phyloP scores from a whole-genome alignment of 768 basidiomycete species.

The Lentinula raphanica region DNA sequence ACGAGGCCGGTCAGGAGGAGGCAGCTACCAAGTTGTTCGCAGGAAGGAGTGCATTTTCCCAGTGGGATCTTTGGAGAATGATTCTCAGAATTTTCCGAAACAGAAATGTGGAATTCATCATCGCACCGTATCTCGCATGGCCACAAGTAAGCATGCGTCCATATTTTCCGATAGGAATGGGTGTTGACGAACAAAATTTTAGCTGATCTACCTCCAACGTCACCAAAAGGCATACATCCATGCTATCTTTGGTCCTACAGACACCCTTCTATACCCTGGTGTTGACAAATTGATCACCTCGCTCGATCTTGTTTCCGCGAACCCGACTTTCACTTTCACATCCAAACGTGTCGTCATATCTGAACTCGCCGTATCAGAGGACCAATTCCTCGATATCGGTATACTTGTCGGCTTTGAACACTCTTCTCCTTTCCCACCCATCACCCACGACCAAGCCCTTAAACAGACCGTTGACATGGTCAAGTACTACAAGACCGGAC shows the following conservation, averaged over 20 bases:
- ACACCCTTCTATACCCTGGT: slow-evolving; percentile 81
- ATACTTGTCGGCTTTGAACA: slow-evolving; percentile 88
- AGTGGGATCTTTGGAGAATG: slow-evolving; percentile 94
- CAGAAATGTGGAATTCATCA: slow-evolving; percentile 90
- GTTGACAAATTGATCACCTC: slow-evolving; percentile 88
- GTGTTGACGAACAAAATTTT: background rate
- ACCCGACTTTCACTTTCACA: slow-evolving; percentile 75
- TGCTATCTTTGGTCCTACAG: slow-evolving; percentile 86
- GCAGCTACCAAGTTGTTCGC: slow-evolving; percentile 84
- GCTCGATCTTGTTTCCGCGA: slow-evolving; percentile 65
- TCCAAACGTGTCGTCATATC: slow-evolving; percentile 66
- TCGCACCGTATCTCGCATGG: slow-evolving; percentile 94
- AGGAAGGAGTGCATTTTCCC: slow-evolving; percentile 60
- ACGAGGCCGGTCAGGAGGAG: slow-evolving; percentile 89
- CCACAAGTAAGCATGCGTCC: slow-evolving; percentile 69
- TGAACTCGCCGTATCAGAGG: slow-evolving; percentile 64
- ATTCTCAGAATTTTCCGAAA: slow-evolving; percentile 90
- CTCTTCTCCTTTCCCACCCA: slow-evolving; percentile 76
- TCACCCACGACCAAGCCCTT: slow-evolving; percentile 71
- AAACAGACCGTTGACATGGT: slow-evolving; percentile 90
- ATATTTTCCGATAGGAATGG: slow-evolving; percentile 11
- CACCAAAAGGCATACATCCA: slow-evolving; percentile 94
- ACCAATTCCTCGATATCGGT: slow-evolving; percentile 92
- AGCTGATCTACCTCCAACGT: slow-evolving; percentile 93
- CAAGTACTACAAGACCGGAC: slow-evolving; percentile 87